These are phyloP conservation scores for Colletotrichum sp. DNA, from an alignment of 2,329 filamentous ascomycete genomes.

Conservation along the genomic window DNA sequence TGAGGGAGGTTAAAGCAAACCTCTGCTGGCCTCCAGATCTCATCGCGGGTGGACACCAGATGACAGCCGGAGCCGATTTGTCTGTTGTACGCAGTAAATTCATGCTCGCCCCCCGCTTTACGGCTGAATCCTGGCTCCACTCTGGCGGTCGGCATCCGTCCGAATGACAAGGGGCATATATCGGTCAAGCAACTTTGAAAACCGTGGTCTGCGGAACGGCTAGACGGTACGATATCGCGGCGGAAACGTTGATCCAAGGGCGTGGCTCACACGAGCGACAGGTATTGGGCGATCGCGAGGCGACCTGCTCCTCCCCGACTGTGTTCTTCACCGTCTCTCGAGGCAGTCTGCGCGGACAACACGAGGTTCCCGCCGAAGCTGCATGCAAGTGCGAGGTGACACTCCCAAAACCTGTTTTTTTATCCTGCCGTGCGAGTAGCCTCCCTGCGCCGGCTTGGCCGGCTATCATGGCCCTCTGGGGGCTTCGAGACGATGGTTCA, in stretches of 20 bases:
- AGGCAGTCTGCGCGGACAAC: constrained; percentile 8
- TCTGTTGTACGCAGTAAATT: background rate
- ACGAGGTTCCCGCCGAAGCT: constrained; percentile 15
- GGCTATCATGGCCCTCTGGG: background rate
- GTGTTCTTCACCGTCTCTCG: constrained; percentile 16
- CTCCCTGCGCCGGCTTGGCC: constrained; percentile 16
- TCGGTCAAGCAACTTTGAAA: background rate
- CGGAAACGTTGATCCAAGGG: background rate
- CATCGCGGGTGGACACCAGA: background rate
- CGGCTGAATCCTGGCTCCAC: background rate
- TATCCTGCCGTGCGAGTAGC: constrained; percentile 7
- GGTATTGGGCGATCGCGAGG: background rate
- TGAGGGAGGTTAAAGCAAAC: background rate
- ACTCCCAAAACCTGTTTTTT: constrained; percentile 22
- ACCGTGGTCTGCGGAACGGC: background rate
- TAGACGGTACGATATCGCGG: background rate
- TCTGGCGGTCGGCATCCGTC: background rate
- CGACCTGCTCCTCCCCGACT: background rate
- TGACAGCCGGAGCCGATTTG: background rate
- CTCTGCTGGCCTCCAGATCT: background rate
- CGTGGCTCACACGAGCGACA: background rate
- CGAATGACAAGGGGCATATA: background rate
- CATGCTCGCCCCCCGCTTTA: background rate
- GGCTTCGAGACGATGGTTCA: constrained; percentile 7
- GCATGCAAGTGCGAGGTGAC: constrained; percentile 22